Base-by-base conservation (phyloP, 2,329 filamentous ascomycete genomes). In the Ceratocystis destructans region DNA sequence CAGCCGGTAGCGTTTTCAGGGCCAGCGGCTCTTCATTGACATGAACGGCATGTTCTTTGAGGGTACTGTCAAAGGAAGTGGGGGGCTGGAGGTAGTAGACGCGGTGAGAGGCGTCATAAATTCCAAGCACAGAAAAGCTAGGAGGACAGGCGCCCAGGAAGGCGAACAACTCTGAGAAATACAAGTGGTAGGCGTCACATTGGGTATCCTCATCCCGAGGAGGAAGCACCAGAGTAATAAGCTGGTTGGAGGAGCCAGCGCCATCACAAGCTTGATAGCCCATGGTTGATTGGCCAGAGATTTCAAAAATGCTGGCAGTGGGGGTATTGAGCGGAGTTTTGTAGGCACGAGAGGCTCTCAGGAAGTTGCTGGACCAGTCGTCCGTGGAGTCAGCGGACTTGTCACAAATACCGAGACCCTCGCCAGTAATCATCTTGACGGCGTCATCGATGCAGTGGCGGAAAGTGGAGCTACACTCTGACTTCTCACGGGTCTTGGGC, bases 11-110 rank as follows among this genome's bases (percentile, higher is more conserved):
- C 6, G 64, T 68, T 50, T 64, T 46, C 25, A 64, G 17, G 15
- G 61, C 57, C 10, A 66, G 5, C 3, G 61, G 28, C 7, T 53
- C 33, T 15, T 64, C 53, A 31, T 64, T 46, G 20, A 37, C 15
- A 5, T 62, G 44, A 20, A 61, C n/a, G 10, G 57, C 25, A 3
- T 64, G 50, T 20, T 67, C 41, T 46, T 61, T 64, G 17, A 66
- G 37, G 7, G 44, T 45, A 2, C 62, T 50, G 17, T 68, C 66
- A 59, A 68, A 66, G 22, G 66, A 62, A 22, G 66, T 68, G 6
- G 67, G 67, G 31, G 64, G 67, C 17, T 68, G 67, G 12, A 68
- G 64, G 41, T 68, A 68, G 61, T 68, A 68, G 2, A 68, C 64
- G 20, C 61, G 67, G 41, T 57, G 67, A 31, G 64, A 66, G 22